Conservation (phyloP, 2,329 filamentous ascomycete species). For the Aspergillus udagawae region DNA sequence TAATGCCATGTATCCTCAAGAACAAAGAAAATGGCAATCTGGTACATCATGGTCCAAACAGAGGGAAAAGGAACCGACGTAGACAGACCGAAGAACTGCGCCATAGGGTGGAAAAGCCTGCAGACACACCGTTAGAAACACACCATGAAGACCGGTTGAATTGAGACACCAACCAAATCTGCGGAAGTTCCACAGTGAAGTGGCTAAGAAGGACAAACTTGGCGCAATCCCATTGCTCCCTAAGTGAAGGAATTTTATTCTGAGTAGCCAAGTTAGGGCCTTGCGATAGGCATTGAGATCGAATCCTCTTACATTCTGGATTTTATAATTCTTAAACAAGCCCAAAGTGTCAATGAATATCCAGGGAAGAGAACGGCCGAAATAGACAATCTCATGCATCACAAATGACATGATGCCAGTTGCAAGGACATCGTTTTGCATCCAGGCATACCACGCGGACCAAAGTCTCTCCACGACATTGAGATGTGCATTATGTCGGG, state of each 20-base stretch:
- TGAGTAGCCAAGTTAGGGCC: conserved; percentile 24
- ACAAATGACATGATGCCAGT: conserved; percentile 97
- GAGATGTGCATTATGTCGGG: conserved; percentile 75
- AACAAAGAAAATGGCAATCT: conserved; percentile 91
- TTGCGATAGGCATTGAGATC: neutral
- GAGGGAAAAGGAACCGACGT: conserved; percentile 88
- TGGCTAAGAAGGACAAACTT: conserved; percentile 89
- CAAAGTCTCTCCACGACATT: conserved; percentile 85
- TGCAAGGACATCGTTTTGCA: conserved; percentile 95
- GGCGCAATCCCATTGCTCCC: conserved; percentile 93
- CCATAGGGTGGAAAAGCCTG: conserved; percentile 90
- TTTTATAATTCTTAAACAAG: conserved; percentile 89
- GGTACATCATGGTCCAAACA: conserved; percentile 78
- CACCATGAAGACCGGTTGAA: neutral
- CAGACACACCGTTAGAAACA: conserved; percentile 7
- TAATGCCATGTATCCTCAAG: conserved; percentile 98
- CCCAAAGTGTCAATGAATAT: conserved; percentile 87
- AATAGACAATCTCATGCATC: conserved; percentile 94
- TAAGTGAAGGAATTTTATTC: conserved; percentile 84
- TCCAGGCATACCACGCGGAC: conserved; percentile 95
- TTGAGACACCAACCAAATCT: conserved; percentile 69
- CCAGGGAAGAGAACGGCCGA: conserved; percentile 85
- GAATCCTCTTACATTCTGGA: conserved; percentile 66
- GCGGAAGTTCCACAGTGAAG: conserved; percentile 95
- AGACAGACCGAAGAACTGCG: conserved; percentile 83